Evolutionary conservation across 2,329 filamentous ascomycete genomes (phyloP), one percentile per base, ranked within the genome.

Genomic region (Fusarium globosum): DNA sequence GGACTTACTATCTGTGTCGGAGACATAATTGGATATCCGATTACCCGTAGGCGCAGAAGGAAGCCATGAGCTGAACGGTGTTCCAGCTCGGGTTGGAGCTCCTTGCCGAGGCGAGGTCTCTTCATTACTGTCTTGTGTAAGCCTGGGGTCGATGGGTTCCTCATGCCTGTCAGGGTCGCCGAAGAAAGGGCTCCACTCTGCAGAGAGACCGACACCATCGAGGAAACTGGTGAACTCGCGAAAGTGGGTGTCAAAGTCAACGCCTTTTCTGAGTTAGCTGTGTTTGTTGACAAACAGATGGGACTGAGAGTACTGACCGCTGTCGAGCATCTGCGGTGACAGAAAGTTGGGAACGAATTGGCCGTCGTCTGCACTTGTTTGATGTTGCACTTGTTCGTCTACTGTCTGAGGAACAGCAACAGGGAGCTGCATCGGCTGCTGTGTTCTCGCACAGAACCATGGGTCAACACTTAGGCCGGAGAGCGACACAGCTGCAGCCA

Each of bases 121-220:
- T 14, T 46, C 61, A 35, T 72, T 21, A 15, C 38, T 21, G 7
- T n/a, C 18, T 14, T 28, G 45, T 8, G 49, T 26, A 20, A 52
- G n/a, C 2, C 6, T 13, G 23, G 52, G 39, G 11, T 52, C 45
- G 10, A 67, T 16, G 11, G 42, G 45, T 2, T 68, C 62, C 21
- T 60, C 33, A 20, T 62, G 43, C 20, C 41, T 43, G 36, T 76
- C 72, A 14, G 76, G 76, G 10, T 76, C 75, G 16, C 82, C 71
- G 48, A 83, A 80, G 61, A 81, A 82, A 0, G 81, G 82, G 53
- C 81, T 82, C 82, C 82, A 83, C 72, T 83, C 81, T 2, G 82
- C 79, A 7, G 82, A 81, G 16, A 83, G 71, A 0, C 82, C 81
- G 9, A 83, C 77, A 6, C 81, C 81, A 11, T 82, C 82, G 5